Conservation (phyloP, 371 early-diverging fungal genomes). For the Mortierella sp. region DNA sequence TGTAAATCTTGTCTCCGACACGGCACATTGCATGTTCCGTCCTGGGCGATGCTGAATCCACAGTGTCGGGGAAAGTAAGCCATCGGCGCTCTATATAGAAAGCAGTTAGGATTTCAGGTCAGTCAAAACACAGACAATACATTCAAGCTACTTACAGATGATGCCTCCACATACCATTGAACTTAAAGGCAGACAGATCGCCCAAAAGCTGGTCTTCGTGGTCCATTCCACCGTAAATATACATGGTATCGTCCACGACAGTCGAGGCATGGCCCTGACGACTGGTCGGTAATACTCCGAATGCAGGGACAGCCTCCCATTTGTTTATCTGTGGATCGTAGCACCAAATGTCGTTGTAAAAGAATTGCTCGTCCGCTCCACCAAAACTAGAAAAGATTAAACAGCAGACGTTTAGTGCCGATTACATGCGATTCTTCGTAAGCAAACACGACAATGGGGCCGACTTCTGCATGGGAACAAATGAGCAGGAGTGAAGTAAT, state of each 20-base stretch:
- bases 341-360: conserved; percentile 83
- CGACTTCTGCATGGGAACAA: neutral
- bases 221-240: conserved; percentile 79
- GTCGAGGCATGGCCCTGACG: conserved; percentile 75
- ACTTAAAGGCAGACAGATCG: conserved; percentile 80
- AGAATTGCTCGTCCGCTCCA: conserved; percentile 74
- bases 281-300: conserved; percentile 73
- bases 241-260: conserved; percentile 80
- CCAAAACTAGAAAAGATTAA: conserved; percentile 67
- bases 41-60: conserved; percentile 75
- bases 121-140: neutral
- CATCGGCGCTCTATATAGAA: conserved; percentile 69
- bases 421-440: too few species aligned
- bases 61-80: conserved; percentile 81
- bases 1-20: conserved; percentile 70
- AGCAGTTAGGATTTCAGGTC: neutral
- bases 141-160: too few species aligned
- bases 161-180: conserved; percentile 73
- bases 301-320: conserved; percentile 73
- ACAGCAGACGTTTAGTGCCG: neutral
- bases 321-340: conserved; percentile 66
- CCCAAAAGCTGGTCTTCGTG: conserved; percentile 69
- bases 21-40: conserved; percentile 71
- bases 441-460: too few species aligned
- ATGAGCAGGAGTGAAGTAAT: neutral